phyloP scores from a whole-genome alignment of 495 filamentous ascomycete genomes.

The Mytilinidion resinicola region DNA sequence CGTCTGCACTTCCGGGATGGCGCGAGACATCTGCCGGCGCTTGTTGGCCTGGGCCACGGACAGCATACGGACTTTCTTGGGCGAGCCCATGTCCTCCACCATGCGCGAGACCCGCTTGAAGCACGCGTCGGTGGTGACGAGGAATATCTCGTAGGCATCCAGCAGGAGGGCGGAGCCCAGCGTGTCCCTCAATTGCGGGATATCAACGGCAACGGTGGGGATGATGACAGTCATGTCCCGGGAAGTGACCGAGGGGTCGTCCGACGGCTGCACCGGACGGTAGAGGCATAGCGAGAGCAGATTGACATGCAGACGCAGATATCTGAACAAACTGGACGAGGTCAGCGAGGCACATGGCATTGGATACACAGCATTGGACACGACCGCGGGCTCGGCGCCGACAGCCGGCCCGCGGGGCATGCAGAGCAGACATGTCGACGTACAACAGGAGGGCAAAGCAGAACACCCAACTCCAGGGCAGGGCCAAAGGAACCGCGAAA shows the following conservation, averaged over 20 bases:
- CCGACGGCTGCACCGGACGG: slow-evolving; percentile 55
- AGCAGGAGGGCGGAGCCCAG: slow-evolving; percentile 53
- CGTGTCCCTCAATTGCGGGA: slow-evolving; percentile 53
- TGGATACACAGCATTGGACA: no score
- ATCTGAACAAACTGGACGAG: slow-evolving; percentile 33
- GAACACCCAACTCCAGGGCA: slow-evolving; percentile 26
- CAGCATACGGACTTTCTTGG: slow-evolving; percentile 40
- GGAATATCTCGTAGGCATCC: slow-evolving; percentile 51
- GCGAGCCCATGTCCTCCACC: slow-evolving; percentile 37
- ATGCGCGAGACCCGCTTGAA: slow-evolving; percentile 48
- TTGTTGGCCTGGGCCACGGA: slow-evolving; percentile 58
- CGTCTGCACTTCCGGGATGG: slow-evolving; percentile 69
- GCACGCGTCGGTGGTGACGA: slow-evolving; percentile 62
- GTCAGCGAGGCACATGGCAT: background rate
- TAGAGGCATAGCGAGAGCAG: slow-evolving; percentile 53
- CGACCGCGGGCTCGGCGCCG: no score
- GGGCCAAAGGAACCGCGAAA: slow-evolving; percentile 20
- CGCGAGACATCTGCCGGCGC: slow-evolving; percentile 73
- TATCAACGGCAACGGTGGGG: slow-evolving; percentile 60
- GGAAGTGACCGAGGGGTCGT: slow-evolving; percentile 56
- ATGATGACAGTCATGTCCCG: slow-evolving; percentile 71
- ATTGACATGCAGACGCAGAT: slow-evolving; percentile 61
- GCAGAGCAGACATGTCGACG: background rate
- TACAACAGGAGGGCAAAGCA: slow-evolving; percentile 22
- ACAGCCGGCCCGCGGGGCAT: no score